Evolutionary conservation across 306 rosid species (phyloP).

Genomic region (Vigna radiata): DNA sequence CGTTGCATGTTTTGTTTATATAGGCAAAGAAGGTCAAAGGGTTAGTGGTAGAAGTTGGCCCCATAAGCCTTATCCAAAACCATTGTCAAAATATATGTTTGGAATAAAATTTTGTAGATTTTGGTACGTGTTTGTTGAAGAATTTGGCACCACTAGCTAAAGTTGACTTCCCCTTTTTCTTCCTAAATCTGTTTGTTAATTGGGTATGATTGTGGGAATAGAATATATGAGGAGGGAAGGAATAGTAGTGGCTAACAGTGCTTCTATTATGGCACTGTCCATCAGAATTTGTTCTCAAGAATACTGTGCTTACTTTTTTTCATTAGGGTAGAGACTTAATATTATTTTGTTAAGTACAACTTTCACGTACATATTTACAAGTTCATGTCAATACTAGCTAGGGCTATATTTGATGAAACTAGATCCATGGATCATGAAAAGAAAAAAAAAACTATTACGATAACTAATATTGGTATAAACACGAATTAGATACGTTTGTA

Average conservation of each 20-base stretch:
- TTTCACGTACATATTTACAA: too few relatives aligned
- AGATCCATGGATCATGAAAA: neutral
- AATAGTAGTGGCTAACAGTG: constrained; percentile 25
- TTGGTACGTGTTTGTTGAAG: neutral
- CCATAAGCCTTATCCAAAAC: constrained; percentile 25
- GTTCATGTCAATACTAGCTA: too few relatives aligned
- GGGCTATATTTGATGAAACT: neutral
- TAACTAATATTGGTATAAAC: too few relatives aligned
- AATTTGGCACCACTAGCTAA: constrained; percentile 1
- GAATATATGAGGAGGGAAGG: constrained; percentile 31
- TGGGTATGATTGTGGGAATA: constrained; percentile 47
- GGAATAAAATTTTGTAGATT: constrained; percentile 19
- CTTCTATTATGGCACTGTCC: constrained; percentile 39
- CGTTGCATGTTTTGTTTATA: constrained; percentile 38
- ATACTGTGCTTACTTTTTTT: neutral
- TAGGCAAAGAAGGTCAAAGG: constrained; percentile 39
- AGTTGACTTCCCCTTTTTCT: constrained; percentile 36
- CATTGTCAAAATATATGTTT: neutral
- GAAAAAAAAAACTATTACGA: too few relatives aligned
- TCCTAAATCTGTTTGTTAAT: constrained; percentile 14
- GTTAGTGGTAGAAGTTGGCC: neutral
- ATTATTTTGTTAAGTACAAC: too few relatives aligned
- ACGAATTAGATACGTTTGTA: too few relatives aligned
- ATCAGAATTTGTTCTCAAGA: constrained; percentile 40
- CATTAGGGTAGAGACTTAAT: neutral